Conservation (phyloP, 257 asterid species). For the Solanum etuberosum region DNA sequence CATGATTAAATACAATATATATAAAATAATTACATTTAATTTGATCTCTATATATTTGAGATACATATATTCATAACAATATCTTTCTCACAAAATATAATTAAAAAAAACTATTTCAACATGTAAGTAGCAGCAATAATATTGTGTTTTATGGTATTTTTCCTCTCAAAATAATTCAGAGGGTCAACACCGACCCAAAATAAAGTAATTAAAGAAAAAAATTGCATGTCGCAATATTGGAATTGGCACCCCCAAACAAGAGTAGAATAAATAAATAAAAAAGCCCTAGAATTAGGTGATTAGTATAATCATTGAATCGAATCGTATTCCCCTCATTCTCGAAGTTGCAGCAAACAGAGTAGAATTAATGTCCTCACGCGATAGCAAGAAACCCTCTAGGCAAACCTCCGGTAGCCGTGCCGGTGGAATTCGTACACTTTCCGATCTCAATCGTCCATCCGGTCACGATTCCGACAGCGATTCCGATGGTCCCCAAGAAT, state of each 20-base stretch:
- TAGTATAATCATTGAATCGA: not conserved
- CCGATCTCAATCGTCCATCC: slow-evolving; percentile 86
- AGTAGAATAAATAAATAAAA: not conserved
- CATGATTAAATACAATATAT: no score
- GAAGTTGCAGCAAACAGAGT: not conserved
- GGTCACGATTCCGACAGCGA: slow-evolving; percentile 60
- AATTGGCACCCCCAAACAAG: not conserved
- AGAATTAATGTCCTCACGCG: slow-evolving; percentile 56
- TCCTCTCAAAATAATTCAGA: not conserved
- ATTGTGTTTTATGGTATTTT: not conserved
- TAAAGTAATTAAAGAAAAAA: not conserved
- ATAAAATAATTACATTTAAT: no score
- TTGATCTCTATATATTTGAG: no score
- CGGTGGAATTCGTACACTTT: slow-evolving; percentile 85
- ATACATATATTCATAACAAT: no score
- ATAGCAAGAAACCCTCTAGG: slow-evolving; percentile 44
- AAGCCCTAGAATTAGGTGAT: not conserved
- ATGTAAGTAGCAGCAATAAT: no score
- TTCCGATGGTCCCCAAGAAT: slow-evolving; percentile 81
- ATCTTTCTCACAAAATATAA: not conserved
- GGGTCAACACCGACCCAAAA: not conserved
- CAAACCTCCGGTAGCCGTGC: slow-evolving; percentile 37
- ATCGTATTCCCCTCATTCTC: not conserved
- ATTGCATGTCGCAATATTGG: not conserved
- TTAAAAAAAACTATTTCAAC: no score